A percentile compares a stretch with the other conserved stretches of the same genome.
Conservation (phyloP, 306 rosid genomes). For the Cicer chorassanicum region DNA sequence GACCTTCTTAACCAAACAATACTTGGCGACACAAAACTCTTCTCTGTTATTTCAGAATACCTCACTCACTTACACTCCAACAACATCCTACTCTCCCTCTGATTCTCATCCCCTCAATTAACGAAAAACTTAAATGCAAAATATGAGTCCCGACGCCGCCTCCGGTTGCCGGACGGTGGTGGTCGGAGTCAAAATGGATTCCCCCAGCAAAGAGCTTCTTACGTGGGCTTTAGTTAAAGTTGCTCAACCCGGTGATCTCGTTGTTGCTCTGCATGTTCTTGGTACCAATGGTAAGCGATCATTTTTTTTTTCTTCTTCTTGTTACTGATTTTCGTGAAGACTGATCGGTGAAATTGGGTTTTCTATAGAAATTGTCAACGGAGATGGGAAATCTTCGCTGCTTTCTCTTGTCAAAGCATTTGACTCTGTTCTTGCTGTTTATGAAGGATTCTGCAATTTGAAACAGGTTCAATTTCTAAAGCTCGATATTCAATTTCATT, state of each 20-base stretch:
- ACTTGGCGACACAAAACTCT: not conserved
- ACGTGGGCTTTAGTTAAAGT: constrained; percentile 97
- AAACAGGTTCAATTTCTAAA: constrained; percentile 67
- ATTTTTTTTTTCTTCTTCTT: not conserved
- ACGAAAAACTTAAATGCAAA: constrained; percentile 45
- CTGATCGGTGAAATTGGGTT: constrained; percentile 44
- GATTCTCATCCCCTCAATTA: constrained; percentile 12
- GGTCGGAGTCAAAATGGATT: constrained; percentile 85
- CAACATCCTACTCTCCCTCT: constrained; percentile 36
- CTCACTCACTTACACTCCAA: constrained; percentile 22
- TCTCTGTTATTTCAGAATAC: not conserved
- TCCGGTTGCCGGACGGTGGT: constrained; percentile 66
- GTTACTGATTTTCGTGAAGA: constrained; percentile 26
- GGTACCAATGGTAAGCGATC: constrained; percentile 61
- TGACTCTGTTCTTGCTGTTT: constrained; percentile 91
- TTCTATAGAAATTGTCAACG: constrained; percentile 70
- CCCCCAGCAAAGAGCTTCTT: constrained; percentile 80
- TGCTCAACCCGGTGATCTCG: constrained; percentile 82
- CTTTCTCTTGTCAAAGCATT: constrained; percentile 90
- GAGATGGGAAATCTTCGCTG: constrained; percentile 80
- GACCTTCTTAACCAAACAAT: constrained; percentile 45
- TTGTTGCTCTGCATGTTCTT: constrained; percentile 89
- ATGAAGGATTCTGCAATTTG: constrained; percentile 95
- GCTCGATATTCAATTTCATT: not conserved
- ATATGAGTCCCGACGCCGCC: constrained; percentile 40